A percentile compares a stretch with the other conserved stretches of the same genome.
Evolutionary conservation across 139 green algal species (phyloP).

Genomic region (Spirogloea muscicola): DNA sequence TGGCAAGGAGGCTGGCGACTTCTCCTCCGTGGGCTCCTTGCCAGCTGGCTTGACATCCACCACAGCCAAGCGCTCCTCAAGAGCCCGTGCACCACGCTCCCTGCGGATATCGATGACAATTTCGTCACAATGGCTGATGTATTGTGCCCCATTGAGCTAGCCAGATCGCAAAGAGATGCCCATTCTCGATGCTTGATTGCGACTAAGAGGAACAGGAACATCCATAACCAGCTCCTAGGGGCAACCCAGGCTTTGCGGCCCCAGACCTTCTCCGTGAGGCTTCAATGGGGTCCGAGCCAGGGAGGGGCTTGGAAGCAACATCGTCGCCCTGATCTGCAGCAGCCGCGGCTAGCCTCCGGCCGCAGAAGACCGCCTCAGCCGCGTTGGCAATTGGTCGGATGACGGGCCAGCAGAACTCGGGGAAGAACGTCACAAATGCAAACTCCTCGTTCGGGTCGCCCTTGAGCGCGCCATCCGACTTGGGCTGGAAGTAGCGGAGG

Average conservation of each 20-base stretch:
- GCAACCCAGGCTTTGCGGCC: too few relatives aligned
- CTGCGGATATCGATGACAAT: too few relatives aligned
- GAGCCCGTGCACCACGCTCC: conserved; percentile 14
- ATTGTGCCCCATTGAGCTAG: too few relatives aligned
- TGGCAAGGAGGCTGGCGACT: too few relatives aligned
- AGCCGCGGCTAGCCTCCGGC: background rate
- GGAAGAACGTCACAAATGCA: conserved; percentile 81
- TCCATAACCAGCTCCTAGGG: too few relatives aligned
- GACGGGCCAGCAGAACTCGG: conserved; percentile 42
- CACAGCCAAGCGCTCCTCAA: conserved; percentile 19
- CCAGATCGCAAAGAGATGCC: too few relatives aligned
- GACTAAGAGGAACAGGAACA: too few relatives aligned
- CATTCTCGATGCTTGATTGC: too few relatives aligned
- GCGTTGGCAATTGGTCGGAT: conserved; percentile 9
- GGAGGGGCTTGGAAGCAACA: conserved; percentile 38
- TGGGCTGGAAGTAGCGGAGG: conserved; percentile 81
- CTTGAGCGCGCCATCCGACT: conserved; percentile 58
- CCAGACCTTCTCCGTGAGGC: conserved; percentile 68
- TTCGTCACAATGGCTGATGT: too few relatives aligned
- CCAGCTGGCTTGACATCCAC: conserved; percentile 8
- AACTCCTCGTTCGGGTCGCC: conserved; percentile 82
- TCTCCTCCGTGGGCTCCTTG: background rate
- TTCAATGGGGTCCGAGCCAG: conserved; percentile 61
- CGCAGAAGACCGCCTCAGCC: conserved; percentile 12
- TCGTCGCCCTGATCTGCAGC: background rate